These are phyloP conservation scores for Skeletonema marinoi DNA, from an alignment of 108 stramenopile genomes.

Conservation along the genomic window DNA sequence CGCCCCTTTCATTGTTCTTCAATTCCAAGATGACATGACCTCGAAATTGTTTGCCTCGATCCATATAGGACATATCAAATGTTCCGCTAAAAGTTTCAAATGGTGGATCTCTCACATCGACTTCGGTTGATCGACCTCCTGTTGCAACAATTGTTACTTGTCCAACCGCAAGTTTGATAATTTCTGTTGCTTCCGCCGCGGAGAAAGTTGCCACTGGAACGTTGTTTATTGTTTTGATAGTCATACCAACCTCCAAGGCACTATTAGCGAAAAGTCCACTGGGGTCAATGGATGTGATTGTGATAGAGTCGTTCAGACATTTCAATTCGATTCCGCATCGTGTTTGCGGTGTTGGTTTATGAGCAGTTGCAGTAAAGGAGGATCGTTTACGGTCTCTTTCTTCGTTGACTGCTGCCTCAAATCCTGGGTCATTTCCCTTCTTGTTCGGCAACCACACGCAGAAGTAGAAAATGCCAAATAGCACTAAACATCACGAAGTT, in stretches of 20 bases:
- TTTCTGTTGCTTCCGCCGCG: neutral
- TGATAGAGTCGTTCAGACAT: neutral
- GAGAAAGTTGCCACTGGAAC: neutral
- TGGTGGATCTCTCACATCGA: no score
- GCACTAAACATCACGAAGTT: neutral
- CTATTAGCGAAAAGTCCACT: neutral
- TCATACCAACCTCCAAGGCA: neutral
- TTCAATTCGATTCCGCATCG: neutral
- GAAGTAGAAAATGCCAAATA: neutral
- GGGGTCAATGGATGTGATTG: neutral
- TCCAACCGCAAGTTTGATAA: neutral
- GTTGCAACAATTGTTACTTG: neutral
- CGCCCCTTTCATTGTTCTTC: constrained; percentile 5
- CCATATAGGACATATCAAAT: constrained; percentile 18
- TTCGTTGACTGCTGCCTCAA: neutral
- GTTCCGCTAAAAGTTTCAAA: constrained; percentile 7
- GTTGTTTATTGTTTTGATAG: neutral
- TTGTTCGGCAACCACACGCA: no score
- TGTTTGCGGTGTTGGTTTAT: neutral
- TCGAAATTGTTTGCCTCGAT: constrained; percentile 13
- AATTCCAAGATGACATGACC: neutral
- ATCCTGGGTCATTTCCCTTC: neutral
- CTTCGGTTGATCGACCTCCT: no score
- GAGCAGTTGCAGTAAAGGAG: neutral
- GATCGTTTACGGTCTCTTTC: neutral